Evolutionary conservation across 306 rosid species (phyloP).

Genomic region (Myrica gale): DNA sequence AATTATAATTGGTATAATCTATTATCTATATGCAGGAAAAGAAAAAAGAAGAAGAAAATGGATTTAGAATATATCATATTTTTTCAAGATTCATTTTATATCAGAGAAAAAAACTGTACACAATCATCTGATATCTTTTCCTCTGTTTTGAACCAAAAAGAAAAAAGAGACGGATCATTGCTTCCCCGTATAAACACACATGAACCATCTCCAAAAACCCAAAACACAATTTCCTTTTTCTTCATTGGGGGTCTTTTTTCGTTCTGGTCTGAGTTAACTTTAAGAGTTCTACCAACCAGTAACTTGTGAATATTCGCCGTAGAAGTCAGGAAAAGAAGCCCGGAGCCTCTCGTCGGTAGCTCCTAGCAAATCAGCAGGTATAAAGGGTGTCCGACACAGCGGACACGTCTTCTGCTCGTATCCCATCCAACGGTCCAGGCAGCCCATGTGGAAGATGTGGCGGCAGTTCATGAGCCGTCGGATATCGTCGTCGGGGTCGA

Average conservation of each 20-base stretch:
- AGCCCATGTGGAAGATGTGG: slow-evolving; percentile 70
- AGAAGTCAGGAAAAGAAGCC: slow-evolving; percentile 63
- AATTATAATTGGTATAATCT: too few species aligned
- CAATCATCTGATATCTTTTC: background rate
- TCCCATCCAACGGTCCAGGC: slow-evolving; percentile 93
- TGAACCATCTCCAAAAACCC: background rate
- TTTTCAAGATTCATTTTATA: background rate
- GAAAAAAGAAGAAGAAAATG: too few species aligned
- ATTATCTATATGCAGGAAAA: too few species aligned
- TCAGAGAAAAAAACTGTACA: background rate
- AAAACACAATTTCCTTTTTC: background rate
- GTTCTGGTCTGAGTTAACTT: background rate
- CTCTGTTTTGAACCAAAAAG: background rate
- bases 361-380: slow-evolving; percentile 57
- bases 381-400: slow-evolving; percentile 65
- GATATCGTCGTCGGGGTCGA: slow-evolving; percentile 72
- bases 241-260: too few species aligned
- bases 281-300: slow-evolving; percentile 30
- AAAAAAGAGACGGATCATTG: background rate
- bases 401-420: slow-evolving; percentile 85
- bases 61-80: too few species aligned
- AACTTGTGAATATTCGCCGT: slow-evolving; percentile 34
- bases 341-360: slow-evolving; percentile 51
- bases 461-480: slow-evolving; percentile 69
- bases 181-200: background rate